Evolutionary conservation across 805 yeast species (phyloP).

Genomic region (Candida krabiensis): DNA sequence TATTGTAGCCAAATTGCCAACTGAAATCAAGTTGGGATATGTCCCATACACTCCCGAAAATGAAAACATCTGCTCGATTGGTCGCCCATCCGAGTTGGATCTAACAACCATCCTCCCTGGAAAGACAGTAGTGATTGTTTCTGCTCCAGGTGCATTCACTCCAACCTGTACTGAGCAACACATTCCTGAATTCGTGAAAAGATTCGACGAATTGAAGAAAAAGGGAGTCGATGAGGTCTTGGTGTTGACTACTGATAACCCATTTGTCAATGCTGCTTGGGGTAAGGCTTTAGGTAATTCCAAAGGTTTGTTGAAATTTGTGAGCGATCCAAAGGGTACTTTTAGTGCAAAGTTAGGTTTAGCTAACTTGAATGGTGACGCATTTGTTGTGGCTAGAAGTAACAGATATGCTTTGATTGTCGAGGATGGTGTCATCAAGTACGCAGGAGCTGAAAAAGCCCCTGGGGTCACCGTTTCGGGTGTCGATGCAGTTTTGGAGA

Average conservation of each 20-base stretch:
- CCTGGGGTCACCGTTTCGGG: slow-evolving; percentile 45
- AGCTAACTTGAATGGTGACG: slow-evolving; percentile 46
- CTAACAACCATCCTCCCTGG: slow-evolving; percentile 36
- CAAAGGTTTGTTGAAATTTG: slow-evolving; percentile 45
- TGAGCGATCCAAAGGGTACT: slow-evolving; percentile 61
- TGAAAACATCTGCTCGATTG: slow-evolving; percentile 39
- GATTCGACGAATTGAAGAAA: slow-evolving; percentile 35
- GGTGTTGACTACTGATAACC: slow-evolving; percentile 41
- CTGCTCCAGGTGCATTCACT: slow-evolving; percentile 54
- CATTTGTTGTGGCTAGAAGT: slow-evolving; percentile 59
- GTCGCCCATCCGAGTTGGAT: slow-evolving; percentile 38
- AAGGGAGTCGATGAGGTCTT: slow-evolving; percentile 40
- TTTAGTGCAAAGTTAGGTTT: slow-evolving; percentile 64
- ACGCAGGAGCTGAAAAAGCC: slow-evolving; percentile 44
- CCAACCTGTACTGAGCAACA: slow-evolving; percentile 47
- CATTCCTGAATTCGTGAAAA: slow-evolving; percentile 39
- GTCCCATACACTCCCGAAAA: slow-evolving; percentile 41
- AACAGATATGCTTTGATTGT: slow-evolving; percentile 73
- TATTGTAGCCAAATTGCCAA: slow-evolving; percentile 26
- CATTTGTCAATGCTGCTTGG: slow-evolving; percentile 46
- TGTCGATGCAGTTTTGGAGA: slow-evolving; percentile 39
- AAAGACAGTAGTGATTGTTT: slow-evolving; percentile 39
- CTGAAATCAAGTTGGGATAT: slow-evolving; percentile 36
- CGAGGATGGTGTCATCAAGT: slow-evolving; percentile 37
- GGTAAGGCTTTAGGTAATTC: slow-evolving; percentile 46